A percentile compares a stretch with the other conserved stretches of the same genome.
phyloP scores from a whole-genome alignment of 2,329 filamentous ascomycete species.

The Neurospora crassa region DNA sequence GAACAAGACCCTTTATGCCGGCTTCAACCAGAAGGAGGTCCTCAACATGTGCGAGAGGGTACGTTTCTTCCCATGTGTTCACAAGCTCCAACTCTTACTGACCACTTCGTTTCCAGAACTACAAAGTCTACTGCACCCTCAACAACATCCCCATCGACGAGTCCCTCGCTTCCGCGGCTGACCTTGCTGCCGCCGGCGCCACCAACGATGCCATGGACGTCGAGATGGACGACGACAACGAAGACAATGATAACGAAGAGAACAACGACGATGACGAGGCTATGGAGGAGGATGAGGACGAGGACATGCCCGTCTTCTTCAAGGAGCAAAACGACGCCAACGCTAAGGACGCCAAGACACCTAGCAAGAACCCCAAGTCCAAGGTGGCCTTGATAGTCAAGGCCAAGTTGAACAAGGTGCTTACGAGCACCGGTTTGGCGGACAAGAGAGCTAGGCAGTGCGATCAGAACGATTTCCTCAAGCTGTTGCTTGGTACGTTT shows the following conservation, averaged over 20 bases:
- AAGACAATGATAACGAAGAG: constrained; percentile 36
- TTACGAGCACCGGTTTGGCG: constrained; percentile 71
- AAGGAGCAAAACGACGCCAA: constrained; percentile 46
- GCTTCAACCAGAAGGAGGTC: constrained; percentile 72
- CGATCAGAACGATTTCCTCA: constrained; percentile 87
- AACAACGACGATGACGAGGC: constrained; percentile 41
- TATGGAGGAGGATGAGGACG: constrained; percentile 48
- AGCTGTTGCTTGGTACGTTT: constrained; percentile 36
- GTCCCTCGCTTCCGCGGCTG: constrained; percentile 38
- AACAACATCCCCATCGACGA: constrained; percentile 75
- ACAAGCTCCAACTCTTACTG: background rate
- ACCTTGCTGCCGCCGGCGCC: constrained; percentile 28
- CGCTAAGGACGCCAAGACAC: constrained; percentile 43
- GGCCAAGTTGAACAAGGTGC: constrained; percentile 75
- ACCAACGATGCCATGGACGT: constrained; percentile 12
- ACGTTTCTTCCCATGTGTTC: background rate
- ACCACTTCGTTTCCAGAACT: constrained; percentile 46
- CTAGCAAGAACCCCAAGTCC: constrained; percentile 65
- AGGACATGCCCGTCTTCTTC: constrained; percentile 78
- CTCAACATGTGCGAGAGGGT: constrained; percentile 64
- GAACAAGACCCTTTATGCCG: constrained; percentile 80
- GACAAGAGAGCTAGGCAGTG: constrained; percentile 79
- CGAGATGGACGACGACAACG: constrained; percentile 27
- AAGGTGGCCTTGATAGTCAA: constrained; percentile 74
- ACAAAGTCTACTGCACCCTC: constrained; percentile 80